Conservation (phyloP, 139 green algal genomes). For the Tetradesmus lagerheimii region DNA sequence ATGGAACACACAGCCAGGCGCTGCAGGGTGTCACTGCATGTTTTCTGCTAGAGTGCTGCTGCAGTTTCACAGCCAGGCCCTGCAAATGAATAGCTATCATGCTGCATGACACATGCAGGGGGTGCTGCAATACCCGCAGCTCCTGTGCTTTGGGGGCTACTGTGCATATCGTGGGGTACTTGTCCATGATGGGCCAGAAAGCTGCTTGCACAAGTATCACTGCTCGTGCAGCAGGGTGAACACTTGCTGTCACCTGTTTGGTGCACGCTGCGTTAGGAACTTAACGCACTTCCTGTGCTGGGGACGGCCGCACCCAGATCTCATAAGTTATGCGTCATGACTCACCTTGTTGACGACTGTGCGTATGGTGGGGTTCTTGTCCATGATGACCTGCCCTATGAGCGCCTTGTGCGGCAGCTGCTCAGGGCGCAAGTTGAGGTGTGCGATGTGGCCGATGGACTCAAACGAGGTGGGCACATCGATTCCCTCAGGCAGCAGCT, state of each 20-base stretch:
- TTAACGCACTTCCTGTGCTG: too few relatives aligned
- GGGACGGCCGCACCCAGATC: too few relatives aligned
- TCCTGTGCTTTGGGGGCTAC: slow-evolving; percentile 79
- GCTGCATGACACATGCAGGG: too few relatives aligned
- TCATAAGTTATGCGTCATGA: too few relatives aligned
- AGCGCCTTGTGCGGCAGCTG: slow-evolving; percentile 86
- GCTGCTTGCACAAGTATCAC: too few relatives aligned
- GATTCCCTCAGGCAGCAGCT: slow-evolving; percentile 81
- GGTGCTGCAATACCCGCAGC: too few relatives aligned
- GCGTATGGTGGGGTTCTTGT: slow-evolving; percentile 94
- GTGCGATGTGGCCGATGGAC: slow-evolving; percentile 94
- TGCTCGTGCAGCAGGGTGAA: too few relatives aligned
- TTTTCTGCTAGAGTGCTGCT: too few relatives aligned
- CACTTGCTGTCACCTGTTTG: too few relatives aligned
- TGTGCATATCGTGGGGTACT: slow-evolving; percentile 92
- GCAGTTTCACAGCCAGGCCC: too few relatives aligned
- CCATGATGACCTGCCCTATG: slow-evolving; percentile 78
- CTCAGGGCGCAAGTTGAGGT: slow-evolving; percentile 95
- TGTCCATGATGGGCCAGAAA: slow-evolving; percentile 78
- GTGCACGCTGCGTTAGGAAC: too few relatives aligned
- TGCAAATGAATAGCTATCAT: too few relatives aligned
- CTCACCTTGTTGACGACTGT: slow-evolving; percentile 88
- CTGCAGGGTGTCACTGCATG: not conserved
- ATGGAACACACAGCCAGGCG: not conserved
- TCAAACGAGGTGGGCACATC: slow-evolving; percentile 96